Conservation (phyloP, 2,329 filamentous ascomycete genomes). For the Xylaria sp. region DNA sequence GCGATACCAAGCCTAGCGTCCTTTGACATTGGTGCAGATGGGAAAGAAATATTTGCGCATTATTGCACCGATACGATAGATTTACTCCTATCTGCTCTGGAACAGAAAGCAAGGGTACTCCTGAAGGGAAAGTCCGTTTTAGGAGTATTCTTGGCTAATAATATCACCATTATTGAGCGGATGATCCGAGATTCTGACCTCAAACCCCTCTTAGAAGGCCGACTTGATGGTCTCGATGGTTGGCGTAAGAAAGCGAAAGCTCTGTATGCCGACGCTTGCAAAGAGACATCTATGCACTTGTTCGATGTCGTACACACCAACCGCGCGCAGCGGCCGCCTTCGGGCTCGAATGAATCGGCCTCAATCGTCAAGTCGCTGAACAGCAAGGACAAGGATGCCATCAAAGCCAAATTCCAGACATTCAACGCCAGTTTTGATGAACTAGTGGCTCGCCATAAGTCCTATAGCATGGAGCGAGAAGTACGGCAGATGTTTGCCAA, state of each 20-base stretch:
- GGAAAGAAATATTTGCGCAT: conserved; percentile 85
- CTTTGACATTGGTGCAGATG: conserved; percentile 90
- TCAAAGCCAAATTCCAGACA: conserved; percentile 93
- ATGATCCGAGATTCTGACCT: conserved; percentile 87
- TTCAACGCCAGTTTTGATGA: conserved; percentile 95
- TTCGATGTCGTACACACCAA: conserved; percentile 94
- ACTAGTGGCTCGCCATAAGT: conserved; percentile 83
- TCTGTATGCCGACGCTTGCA: conserved; percentile 87
- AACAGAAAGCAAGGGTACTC: conserved; percentile 76
- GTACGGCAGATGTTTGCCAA: conserved; percentile 82
- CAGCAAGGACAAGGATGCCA: conserved; percentile 93
- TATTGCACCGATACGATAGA: conserved; percentile 93
- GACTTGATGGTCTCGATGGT: conserved; percentile 75
- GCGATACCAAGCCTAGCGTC: conserved; percentile 77
- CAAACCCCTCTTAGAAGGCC: conserved; percentile 73
- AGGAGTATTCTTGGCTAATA: conserved; percentile 93
- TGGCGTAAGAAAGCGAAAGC: conserved; percentile 90
- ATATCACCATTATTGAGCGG: conserved; percentile 83
- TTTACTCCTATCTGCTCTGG: conserved; percentile 77
- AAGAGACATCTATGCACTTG: conserved; percentile 84
- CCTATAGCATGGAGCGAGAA: conserved; percentile 89
- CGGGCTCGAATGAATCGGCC: conserved; percentile 81
- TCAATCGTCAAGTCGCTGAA: conserved; percentile 84
- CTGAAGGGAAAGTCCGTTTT: conserved; percentile 82
- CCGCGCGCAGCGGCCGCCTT: conserved; percentile 76